Conservation (phyloP, 2,329 filamentous ascomycete species). For the Sphaerulina vaccinii region DNA sequence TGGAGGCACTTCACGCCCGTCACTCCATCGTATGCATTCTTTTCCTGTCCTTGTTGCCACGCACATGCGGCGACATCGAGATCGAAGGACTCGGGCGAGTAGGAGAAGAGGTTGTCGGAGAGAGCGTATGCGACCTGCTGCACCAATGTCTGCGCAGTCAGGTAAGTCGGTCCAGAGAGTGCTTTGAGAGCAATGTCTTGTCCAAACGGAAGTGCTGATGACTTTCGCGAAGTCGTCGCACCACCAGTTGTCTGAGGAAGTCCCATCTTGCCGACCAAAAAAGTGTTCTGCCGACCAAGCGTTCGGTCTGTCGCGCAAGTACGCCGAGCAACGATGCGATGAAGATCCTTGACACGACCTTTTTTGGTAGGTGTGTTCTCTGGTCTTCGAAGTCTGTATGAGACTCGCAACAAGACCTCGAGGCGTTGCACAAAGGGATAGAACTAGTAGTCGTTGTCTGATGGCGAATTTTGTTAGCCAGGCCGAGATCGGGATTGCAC, state of each 20-base stretch:
- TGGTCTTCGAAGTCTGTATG: too few species aligned
- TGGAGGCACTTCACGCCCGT: slow-evolving; percentile 79
- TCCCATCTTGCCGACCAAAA: too few species aligned
- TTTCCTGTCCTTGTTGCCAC: slow-evolving; percentile 69
- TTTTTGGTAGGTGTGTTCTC: not conserved
- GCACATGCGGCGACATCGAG: slow-evolving; percentile 77
- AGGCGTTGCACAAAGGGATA: too few species aligned
- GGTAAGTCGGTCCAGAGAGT: slow-evolving; percentile 85
- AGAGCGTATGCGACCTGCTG: slow-evolving; percentile 95
- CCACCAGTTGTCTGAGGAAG: slow-evolving; percentile 34
- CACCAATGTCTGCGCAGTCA: slow-evolving; percentile 87
- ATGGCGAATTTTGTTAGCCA: too few species aligned
- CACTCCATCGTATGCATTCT: slow-evolving; percentile 78
- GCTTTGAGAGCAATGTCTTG: slow-evolving; percentile 52
- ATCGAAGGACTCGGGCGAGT: slow-evolving; percentile 90
- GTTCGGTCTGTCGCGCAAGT: slow-evolving; percentile 1
- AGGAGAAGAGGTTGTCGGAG: slow-evolving; percentile 96
- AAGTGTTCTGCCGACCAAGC: slow-evolving; percentile 32
- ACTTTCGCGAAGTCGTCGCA: slow-evolving; percentile 35
- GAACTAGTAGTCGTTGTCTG: too few species aligned
- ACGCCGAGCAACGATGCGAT: not conserved
- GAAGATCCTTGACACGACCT: not conserved
- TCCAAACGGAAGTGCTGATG: slow-evolving; percentile 53
- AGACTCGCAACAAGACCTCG: too few species aligned
- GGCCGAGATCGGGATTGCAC: too few species aligned